Conservation (phyloP, 2,329 filamentous ascomycete species). For the Botryotinia convoluta region DNA sequence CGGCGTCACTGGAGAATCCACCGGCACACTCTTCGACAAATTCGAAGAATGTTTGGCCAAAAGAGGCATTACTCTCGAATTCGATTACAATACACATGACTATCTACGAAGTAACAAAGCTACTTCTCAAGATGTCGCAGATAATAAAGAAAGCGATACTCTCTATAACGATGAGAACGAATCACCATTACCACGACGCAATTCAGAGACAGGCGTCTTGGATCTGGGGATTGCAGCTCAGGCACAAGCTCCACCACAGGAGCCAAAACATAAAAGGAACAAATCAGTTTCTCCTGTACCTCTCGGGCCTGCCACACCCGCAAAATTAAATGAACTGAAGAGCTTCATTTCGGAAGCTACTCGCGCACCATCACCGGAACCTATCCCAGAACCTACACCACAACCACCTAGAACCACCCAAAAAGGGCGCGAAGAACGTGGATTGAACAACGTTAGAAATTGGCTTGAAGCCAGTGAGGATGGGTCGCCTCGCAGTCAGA, state of each 20-base stretch:
- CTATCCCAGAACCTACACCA: slow-evolving; percentile 1
- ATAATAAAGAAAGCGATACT: slow-evolving; percentile 22
- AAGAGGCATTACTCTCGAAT: slow-evolving; percentile 71
- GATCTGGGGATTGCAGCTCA: slow-evolving; percentile 26
- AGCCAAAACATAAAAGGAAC: slow-evolving; percentile 24
- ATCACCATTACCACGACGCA: slow-evolving; percentile 31
- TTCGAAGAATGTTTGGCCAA: slow-evolving; percentile 66
- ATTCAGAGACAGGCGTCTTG: slow-evolving; percentile 38
- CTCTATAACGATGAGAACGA: slow-evolving; percentile 24
- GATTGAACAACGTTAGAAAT: slow-evolving; percentile 27
- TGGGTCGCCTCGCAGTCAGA: slow-evolving; percentile 23
- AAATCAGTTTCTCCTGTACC: slow-evolving; percentile 29
- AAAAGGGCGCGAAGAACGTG: slow-evolving; percentile 21
- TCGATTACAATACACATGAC: slow-evolving; percentile 42
- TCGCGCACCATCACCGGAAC: slow-evolving; percentile 15
- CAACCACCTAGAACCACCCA: slow-evolving; percentile 20
- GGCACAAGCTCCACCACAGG: slow-evolving; percentile 16
- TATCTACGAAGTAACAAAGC: slow-evolving; percentile 17
- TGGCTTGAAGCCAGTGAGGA: slow-evolving; percentile 30
- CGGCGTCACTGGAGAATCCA: slow-evolving; percentile 57
- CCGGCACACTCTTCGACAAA: slow-evolving; percentile 61
- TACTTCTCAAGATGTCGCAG: not conserved
- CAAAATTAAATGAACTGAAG: slow-evolving; percentile 15
- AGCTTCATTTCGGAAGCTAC: slow-evolving; percentile 24
- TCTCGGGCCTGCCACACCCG: slow-evolving; percentile 17